Evolutionary conservation across 2,329 filamentous ascomycete species (phyloP).

Genomic region (Neurospora crassa): DNA sequence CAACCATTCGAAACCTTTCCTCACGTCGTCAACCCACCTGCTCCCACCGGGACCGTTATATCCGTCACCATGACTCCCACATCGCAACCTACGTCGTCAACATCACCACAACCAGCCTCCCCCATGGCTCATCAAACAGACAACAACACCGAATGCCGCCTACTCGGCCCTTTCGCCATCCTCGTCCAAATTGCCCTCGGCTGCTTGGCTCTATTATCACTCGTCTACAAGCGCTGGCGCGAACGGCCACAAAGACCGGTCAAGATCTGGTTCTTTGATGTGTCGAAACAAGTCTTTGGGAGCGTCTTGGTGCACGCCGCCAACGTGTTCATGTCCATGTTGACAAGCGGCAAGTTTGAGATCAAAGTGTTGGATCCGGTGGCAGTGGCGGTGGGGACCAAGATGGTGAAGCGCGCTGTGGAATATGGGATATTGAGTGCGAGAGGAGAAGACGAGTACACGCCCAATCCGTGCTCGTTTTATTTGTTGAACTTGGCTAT

Average conservation of each 20-base stretch:
- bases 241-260: constrained; percentile 85
- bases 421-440: constrained; percentile 15
- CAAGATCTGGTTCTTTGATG: constrained; percentile 98
- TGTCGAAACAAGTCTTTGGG: constrained; percentile 92
- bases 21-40: neutral
- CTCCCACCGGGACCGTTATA: neutral
- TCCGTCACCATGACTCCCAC: constrained; percentile 13
- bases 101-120: neutral
- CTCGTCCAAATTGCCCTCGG: constrained; percentile 84
- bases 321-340: constrained; percentile 93
- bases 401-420: constrained; percentile 24
- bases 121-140: constrained; percentile 2
- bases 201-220: constrained; percentile 67
- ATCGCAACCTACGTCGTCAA: neutral
- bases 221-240: constrained; percentile 89
- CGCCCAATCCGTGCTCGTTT: constrained; percentile 91
- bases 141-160: constrained; percentile 55
- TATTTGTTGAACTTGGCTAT: constrained; percentile 92
- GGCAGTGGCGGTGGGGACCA: constrained; percentile 15
- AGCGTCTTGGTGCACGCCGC: constrained; percentile 84
- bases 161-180: constrained; percentile 85
- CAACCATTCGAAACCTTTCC: neutral
- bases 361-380: constrained; percentile 37
- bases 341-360: constrained; percentile 77
- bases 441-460: constrained; percentile 43